Base-by-base conservation (phyloP, 2,329 filamentous ascomycete genomes). In the Orbilia javanica region DNA sequence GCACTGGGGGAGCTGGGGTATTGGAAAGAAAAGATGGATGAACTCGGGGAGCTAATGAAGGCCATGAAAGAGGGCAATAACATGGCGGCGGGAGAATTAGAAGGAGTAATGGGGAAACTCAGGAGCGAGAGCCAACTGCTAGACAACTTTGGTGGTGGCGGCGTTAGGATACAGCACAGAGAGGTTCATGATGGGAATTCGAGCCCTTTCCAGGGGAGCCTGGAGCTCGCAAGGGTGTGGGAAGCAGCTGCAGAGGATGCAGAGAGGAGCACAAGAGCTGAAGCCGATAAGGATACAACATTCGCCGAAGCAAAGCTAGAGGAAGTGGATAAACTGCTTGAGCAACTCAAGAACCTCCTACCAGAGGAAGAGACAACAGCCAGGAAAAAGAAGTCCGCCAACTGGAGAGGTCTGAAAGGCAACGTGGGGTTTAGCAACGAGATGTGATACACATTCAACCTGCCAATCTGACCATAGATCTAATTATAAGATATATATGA, bases 191-290 rank as follows among this genome's bases (percentile, higher is more conserved):
- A 52, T 2, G 65, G 50, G 18, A 57, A 70, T n/a, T 53, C 27
- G 1, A 68, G 53, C 18, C 74, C 62, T 13, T 78, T 78, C 34
- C 67, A 72, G 3, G 34, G 53, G 0, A 72, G 74, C 20, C 53
- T 72, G 50, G 74, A 72, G 27, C 44, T 78, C 5, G 74, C 67
- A 34, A 78, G 62, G 46, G 44, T 57, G 8, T 78, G 74, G 74
- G 74, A 78, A 50, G n/a, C 29, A 27, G 74, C 74, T 18, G 74
- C 74, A n/a, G 74, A 72, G 29, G 74, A 78, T 18, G 74, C 74
- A 20, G 74, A 78, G 67, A 53, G 31, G 57, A 72, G 25, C 29
- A 67, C 53, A n/a, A 67, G 62, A 29, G 62, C 46, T 29, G 74
- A 78, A 29, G 64, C 66, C 1, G 62, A 63, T 29, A 78, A 63